phyloP scores from a whole-genome alignment of 2,329 filamentous ascomycete genomes.

The Plenodomus biglobosus region DNA sequence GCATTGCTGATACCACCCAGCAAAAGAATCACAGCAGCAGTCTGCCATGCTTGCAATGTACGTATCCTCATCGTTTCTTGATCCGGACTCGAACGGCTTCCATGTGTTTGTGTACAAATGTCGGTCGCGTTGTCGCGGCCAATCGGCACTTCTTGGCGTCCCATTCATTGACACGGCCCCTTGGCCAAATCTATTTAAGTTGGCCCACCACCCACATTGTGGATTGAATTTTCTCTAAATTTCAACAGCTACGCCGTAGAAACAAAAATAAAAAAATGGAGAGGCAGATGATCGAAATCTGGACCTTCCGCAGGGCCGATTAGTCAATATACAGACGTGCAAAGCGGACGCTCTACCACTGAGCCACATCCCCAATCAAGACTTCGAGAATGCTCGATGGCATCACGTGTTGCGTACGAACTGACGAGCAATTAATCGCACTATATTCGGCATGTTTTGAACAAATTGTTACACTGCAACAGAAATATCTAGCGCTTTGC shows the following conservation, averaged over 20 bases:
- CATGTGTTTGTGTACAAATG: conserved; percentile 15
- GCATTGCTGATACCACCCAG: conserved; percentile 54
- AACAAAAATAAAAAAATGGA: conserved; percentile 2
- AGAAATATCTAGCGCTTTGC: too few species aligned
- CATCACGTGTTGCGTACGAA: background rate
- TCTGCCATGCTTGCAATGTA: conserved; percentile 26
- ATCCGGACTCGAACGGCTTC: conserved; percentile 4
- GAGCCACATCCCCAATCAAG: background rate
- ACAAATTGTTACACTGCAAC: too few species aligned
- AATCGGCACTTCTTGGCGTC: conserved; percentile 7
- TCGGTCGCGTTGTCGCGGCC: conserved; percentile 11
- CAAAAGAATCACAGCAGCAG: conserved; percentile 29
- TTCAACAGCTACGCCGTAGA: too few species aligned
- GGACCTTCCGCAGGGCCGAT: conserved; percentile 5
- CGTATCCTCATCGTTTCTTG: conserved; percentile 32
- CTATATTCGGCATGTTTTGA: too few species aligned
- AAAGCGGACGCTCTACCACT: background rate
- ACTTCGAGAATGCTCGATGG: too few species aligned
- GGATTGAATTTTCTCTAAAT: too few species aligned
- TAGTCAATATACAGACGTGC: background rate
- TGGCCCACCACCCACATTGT: too few species aligned
- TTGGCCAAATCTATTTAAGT: too few species aligned
- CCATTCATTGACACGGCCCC: background rate
- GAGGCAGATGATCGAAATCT: conserved; percentile 9
- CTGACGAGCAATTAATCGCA: background rate